Evolutionary conservation across 2,329 filamentous ascomycete genomes (phyloP), one percentile per base, ranked within the genome.

Genomic region (Cladophialophora yegresii): DNA sequence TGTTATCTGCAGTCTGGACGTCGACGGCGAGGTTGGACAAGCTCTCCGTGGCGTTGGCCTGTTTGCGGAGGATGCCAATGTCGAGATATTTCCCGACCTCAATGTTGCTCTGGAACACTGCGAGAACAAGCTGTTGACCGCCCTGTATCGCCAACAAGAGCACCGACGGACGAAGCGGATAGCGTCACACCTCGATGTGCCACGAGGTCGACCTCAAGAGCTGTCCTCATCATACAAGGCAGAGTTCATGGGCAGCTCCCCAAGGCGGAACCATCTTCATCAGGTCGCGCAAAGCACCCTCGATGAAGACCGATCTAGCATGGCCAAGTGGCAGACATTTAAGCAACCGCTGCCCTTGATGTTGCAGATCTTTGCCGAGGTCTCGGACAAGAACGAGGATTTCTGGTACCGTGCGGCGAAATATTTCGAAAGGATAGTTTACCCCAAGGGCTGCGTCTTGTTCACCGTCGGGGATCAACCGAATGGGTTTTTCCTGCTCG

Each of bases 91-190:
- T 70, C 89, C 92, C 49, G 89, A 96, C 68, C 85, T 99, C 59
- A 99, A 99, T 75, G 93, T 91, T 5, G 93, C 93, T 0, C 82
- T 99, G 0, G 95, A 99, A 74, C 91, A 88, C 69, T 98, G 93
- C 76, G 95, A 99, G 75, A 99, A 99, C 71, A 91, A 96, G 72
- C 85, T 97, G 5, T 83, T 99, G 50, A 92, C 90, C 73, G 89
- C 89, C 0, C 85, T 93, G 43, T 93, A 93, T 73, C 84, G 83
- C 43, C 86, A 84, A 68, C 89, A 88, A 70, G 88, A 91, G 66
- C 66, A 70, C 43, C 75, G 77, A 78, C 54, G 61, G 54, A 57
- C 54, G 33, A 64, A 64, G 40, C 57, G 67, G 2, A 49, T 54
- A 9, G 55, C 58, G 13, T 61, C 61, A 32, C 66, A 70, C 40